Percentiles rank a stretch among this genome's conserved stretches.
Conservation (phyloP, 1,284 basidiomycete genomes). For the Schizopora paradoxa region DNA sequence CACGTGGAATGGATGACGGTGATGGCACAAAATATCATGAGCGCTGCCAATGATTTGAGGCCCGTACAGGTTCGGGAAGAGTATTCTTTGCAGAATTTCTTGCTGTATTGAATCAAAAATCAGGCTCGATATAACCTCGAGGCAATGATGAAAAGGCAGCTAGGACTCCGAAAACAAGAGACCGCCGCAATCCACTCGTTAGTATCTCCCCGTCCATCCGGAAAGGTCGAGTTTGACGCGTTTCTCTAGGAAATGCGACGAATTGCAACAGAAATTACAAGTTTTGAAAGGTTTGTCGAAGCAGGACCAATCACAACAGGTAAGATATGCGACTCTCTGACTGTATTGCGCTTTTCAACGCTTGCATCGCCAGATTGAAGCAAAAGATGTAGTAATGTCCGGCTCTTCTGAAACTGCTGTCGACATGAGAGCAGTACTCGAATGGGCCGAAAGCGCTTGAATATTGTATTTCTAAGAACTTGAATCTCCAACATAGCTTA, state of each 20-base stretch:
- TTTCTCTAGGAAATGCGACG: conserved; percentile 57
- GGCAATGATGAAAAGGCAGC: conserved; percentile 68
- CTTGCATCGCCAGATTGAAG: conserved; percentile 24
- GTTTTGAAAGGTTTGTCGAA: conserved; percentile 33
- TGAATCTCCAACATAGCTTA: too few relatives aligned
- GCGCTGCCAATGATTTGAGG: conserved; percentile 74
- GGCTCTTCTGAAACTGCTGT: too few relatives aligned
- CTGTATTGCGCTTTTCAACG: conserved; percentile 18
- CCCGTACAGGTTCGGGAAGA: conserved; percentile 71
- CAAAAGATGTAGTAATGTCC: too few relatives aligned
- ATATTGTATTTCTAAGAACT: too few relatives aligned
- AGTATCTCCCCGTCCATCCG: conserved; percentile 21
- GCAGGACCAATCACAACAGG: neutral
- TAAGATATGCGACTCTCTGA: conserved; percentile 7
- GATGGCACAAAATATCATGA: conserved; percentile 76
- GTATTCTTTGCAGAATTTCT: conserved; percentile 2
- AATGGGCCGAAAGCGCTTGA: too few relatives aligned
- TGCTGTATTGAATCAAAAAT: conserved; percentile 26
- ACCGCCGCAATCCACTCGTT: conserved; percentile 60
- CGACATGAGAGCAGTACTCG: too few relatives aligned
- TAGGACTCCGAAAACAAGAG: conserved; percentile 64
- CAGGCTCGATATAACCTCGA: conserved; percentile 71
- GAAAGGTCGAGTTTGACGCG: neutral
- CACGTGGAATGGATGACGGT: conserved; percentile 71
- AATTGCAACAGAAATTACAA: conserved; percentile 53